phyloP scores from a whole-genome alignment of 2,329 filamentous ascomycete genomes.

The Claviceps monticola region DNA sequence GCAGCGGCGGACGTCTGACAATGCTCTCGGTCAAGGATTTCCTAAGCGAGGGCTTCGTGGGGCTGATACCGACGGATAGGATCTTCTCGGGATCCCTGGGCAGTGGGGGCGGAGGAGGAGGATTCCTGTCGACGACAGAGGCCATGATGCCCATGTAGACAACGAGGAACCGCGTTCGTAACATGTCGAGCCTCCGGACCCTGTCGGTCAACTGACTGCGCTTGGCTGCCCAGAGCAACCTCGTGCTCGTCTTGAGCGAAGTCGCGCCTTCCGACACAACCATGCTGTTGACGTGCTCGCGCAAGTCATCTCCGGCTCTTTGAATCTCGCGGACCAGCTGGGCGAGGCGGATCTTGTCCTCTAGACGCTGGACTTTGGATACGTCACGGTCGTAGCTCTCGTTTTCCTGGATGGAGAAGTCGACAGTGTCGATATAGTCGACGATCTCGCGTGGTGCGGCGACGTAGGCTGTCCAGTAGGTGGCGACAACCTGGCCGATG shows the following conservation, averaged over 20 bases:
- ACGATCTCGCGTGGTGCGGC: slow-evolving; percentile 43
- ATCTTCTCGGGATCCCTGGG: slow-evolving; percentile 22
- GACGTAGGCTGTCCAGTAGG: slow-evolving; percentile 41
- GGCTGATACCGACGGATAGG: slow-evolving; percentile 15
- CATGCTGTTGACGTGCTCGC: slow-evolving; percentile 42
- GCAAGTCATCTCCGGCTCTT: slow-evolving; percentile 43
- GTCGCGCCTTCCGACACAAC: slow-evolving; percentile 30
- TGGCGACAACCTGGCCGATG: slow-evolving; percentile 35
- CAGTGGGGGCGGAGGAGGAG: slow-evolving; percentile 16
- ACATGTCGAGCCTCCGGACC: slow-evolving; percentile 42
- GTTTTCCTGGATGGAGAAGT: slow-evolving; percentile 49
- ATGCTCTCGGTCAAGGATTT: slow-evolving; percentile 30
- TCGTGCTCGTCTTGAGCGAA: slow-evolving; percentile 31
- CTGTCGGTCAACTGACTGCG: slow-evolving; percentile 41
- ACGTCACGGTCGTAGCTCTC: slow-evolving; percentile 50
- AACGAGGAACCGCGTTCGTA: slow-evolving; percentile 51
- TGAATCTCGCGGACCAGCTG: slow-evolving; percentile 49
- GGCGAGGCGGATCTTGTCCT: slow-evolving; percentile 47
- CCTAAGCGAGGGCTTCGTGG: slow-evolving; percentile 21
- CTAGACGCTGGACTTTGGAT: slow-evolving; percentile 40
- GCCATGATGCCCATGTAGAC: slow-evolving; percentile 48
- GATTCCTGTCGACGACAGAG: slow-evolving; percentile 21
- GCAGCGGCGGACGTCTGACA: slow-evolving; percentile 32
- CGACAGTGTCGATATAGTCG: slow-evolving; percentile 44
- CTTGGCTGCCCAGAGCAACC: slow-evolving; percentile 45